Evolutionary conservation across 106 monocot genomes (phyloP).

Genomic region (Iris macrosiphon): DNA sequence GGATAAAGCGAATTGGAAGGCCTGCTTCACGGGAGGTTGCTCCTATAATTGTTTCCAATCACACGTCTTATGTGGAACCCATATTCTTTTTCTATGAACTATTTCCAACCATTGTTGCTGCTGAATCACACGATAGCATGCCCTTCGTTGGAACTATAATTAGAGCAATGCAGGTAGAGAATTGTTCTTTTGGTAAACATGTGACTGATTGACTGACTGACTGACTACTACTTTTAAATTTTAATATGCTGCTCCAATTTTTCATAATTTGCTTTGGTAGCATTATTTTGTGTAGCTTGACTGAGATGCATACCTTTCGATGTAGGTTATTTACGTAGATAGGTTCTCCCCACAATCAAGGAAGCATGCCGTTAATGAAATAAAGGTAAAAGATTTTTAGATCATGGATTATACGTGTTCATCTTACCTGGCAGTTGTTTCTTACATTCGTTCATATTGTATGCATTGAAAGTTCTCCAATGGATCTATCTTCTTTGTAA

Average conservation of each 20-base stretch:
- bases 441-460: too few species aligned
- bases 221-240: too few species aligned
- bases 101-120: constrained; percentile 83
- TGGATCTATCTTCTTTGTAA: too few species aligned
- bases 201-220: too few species aligned
- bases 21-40: constrained; percentile 67
- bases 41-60: constrained; percentile 82
- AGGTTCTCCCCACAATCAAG: constrained; percentile 75
- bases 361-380: constrained; percentile 74
- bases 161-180: constrained; percentile 89
- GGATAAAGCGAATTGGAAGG: constrained; percentile 66
- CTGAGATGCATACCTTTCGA: too few species aligned
- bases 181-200: too few species aligned
- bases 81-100: constrained; percentile 91
- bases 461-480: too few species aligned
- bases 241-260: too few species aligned
- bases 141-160: constrained; percentile 89
- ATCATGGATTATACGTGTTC: not conserved
- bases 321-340: constrained; percentile 88
- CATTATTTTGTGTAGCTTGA: too few species aligned
- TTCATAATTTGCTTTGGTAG: too few species aligned
- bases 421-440: too few species aligned
- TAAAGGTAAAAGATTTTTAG: constrained; percentile 52
- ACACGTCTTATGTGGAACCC: constrained; percentile 75
- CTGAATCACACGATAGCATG: constrained; percentile 76